A percentile compares a stretch with the other conserved stretches of the same genome.
These are phyloP conservation scores for Curvularia hawaiiensis DNA, from an alignment of 2,329 filamentous ascomycete species.

Conservation along the genomic window DNA sequence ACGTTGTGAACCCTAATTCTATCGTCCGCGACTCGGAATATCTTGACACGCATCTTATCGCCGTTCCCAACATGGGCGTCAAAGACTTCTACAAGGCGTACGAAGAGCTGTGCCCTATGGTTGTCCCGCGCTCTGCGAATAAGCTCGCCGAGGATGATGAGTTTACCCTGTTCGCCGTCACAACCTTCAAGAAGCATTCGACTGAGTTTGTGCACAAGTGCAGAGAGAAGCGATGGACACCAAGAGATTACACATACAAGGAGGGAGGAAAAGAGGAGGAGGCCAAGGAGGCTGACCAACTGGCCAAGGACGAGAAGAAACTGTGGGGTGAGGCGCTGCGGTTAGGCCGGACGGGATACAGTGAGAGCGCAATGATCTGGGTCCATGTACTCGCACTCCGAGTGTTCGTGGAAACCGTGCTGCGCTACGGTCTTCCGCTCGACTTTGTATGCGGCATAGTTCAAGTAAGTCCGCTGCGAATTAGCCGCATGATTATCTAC, in stretches of 20 bases:
- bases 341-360: slow-evolving; percentile 89
- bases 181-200: slow-evolving; percentile 90
- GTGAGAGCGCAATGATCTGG: slow-evolving; percentile 95
- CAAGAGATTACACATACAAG: slow-evolving; percentile 90
- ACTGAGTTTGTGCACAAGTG: slow-evolving; percentile 90
- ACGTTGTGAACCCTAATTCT: slow-evolving; percentile 76
- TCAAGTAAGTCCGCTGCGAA: slow-evolving; percentile 62
- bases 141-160: slow-evolving; percentile 87
- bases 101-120: slow-evolving; percentile 87
- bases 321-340: slow-evolving; percentile 90
- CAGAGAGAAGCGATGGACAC: slow-evolving; percentile 92
- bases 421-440: slow-evolving; percentile 90
- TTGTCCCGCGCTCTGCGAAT: slow-evolving; percentile 85
- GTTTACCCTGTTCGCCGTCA: slow-evolving; percentile 85
- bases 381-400: slow-evolving; percentile 87
- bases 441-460: slow-evolving; percentile 86
- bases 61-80: slow-evolving; percentile 76
- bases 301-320: slow-evolving; percentile 85
- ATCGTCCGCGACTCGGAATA: slow-evolving; percentile 91
- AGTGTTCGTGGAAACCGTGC: slow-evolving; percentile 97
- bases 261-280: slow-evolving; percentile 91
- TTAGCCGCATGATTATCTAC: background rate
- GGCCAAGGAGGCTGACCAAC: slow-evolving; percentile 80
- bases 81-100: slow-evolving; percentile 92
- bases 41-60: slow-evolving; percentile 92